Evolutionary conservation across 192 early-diverging fungal species (phyloP).

Genomic region (Coemansia sp.): DNA sequence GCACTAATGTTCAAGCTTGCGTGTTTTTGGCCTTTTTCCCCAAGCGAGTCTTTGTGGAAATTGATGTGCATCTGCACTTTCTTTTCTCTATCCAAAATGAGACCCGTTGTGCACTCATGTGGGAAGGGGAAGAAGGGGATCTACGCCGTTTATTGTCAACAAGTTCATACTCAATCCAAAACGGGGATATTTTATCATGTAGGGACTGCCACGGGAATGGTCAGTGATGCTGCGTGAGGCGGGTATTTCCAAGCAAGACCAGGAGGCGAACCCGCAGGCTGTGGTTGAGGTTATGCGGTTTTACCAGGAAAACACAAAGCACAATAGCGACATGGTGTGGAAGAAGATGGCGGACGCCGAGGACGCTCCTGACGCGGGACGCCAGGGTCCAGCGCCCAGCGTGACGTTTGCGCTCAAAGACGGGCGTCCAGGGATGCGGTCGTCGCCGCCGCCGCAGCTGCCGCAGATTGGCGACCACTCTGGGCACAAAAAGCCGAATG

Average conservation of each 20-base stretch:
- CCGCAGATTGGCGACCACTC: constrained; percentile 43
- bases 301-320: constrained; percentile 81
- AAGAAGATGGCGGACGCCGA: constrained; percentile 49
- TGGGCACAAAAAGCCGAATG: background rate
- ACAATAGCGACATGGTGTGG: constrained; percentile 52
- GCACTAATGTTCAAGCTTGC: background rate
- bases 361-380: constrained; percentile 37
- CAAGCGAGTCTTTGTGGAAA: constrained; percentile 16
- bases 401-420: constrained; percentile 55
- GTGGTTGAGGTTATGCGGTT: constrained; percentile 97
- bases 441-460: constrained; percentile 45
- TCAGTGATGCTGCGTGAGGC: constrained; percentile 85
- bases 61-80: constrained; percentile 13
- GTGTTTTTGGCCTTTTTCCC: background rate
- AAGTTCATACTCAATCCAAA: constrained; percentile 1
- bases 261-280: constrained; percentile 95
- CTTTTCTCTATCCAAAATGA: background rate
- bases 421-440: constrained; percentile 43
- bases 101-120: background rate
- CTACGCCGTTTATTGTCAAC: constrained; percentile 4
- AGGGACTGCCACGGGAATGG: constrained; percentile 96
- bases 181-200: constrained; percentile 4
- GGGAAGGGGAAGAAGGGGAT: background rate
- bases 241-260: constrained; percentile 97
- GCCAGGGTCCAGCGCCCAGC: constrained; percentile 42